Conservation (phyloP, 2,329 filamentous ascomycete species). For the Verticillium nonalfalfae region DNA sequence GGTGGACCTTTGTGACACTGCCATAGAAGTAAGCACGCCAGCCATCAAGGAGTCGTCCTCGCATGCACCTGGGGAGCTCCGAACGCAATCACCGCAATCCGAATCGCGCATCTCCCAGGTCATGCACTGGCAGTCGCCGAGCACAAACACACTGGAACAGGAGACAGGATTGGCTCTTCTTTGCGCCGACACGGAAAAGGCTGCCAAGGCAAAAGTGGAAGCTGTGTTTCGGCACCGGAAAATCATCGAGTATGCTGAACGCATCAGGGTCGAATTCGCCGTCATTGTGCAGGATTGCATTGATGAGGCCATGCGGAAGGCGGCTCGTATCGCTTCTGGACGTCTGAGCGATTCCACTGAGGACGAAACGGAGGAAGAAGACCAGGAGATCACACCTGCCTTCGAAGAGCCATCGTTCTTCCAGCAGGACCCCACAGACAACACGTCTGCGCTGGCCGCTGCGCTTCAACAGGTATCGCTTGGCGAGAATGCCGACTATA, state of each 20-base stretch:
- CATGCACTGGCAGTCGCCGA: conserved; percentile 92
- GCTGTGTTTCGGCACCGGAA: conserved; percentile 85
- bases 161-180: conserved; percentile 83
- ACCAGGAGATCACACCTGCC: conserved; percentile 35
- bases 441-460: conserved; percentile 47
- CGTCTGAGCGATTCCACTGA: conserved; percentile 73
- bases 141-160: conserved; percentile 83
- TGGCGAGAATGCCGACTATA: conserved; percentile 38
- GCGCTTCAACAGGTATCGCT: conserved; percentile 42
- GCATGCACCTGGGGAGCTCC: conserved; percentile 66
- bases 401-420: conserved; percentile 48
- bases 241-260: conserved; percentile 92
- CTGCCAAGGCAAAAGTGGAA: conserved; percentile 84
- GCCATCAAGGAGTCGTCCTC: conserved; percentile 79
- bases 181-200: conserved; percentile 83
- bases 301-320: conserved; percentile 83
- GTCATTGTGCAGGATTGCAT: conserved; percentile 94
- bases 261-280: conserved; percentile 90
- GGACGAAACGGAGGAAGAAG: conserved; percentile 46
- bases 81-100: conserved; percentile 92
- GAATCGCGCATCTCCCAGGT: conserved; percentile 94
- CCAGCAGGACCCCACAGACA: conserved; percentile 47
- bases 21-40: conserved; percentile 89
- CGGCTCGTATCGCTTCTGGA: conserved; percentile 79
- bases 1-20: conserved; percentile 91